phyloP scores from a whole-genome alignment of 2,329 filamentous ascomycete genomes.

The Fusarium equiseti region DNA sequence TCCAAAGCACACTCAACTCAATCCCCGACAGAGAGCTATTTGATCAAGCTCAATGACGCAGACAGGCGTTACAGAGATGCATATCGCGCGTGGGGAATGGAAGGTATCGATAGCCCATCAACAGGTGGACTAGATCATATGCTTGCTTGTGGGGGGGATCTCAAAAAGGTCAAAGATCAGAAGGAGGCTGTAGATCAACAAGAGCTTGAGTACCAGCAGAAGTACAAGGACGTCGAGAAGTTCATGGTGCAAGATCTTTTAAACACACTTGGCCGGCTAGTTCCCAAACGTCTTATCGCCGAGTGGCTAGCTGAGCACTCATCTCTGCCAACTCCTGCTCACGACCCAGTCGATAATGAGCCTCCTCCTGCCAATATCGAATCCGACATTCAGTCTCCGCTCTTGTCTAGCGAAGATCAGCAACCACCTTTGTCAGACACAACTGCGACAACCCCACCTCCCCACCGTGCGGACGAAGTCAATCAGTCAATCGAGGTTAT shows the following conservation, averaged over 20 bases:
- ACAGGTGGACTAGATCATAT: not conserved
- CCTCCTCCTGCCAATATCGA: not conserved
- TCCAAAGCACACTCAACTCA: not conserved
- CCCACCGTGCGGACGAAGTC: not conserved
- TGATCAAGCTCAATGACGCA: not conserved
- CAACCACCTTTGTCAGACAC: not conserved
- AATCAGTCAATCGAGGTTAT: not conserved
- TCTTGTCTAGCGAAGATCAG: not conserved
- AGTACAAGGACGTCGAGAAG: not conserved
- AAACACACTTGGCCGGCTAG: not conserved
- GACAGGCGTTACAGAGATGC: not conserved
- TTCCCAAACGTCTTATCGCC: not conserved
- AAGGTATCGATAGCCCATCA: not conserved
- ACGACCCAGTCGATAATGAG: no score
- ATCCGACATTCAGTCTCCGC: no score
- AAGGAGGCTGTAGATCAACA: not conserved
- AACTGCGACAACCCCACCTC: not conserved
- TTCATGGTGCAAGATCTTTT: not conserved
- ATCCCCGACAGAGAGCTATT: not conserved
- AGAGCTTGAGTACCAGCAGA: not conserved
- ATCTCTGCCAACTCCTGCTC: not conserved
- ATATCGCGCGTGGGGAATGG: not conserved
- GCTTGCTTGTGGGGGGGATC: no score
- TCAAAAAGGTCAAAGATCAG: not conserved
- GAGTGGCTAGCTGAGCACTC: not conserved